A percentile compares a stretch with the other conserved stretches of the same genome.
Evolutionary conservation across 2,329 filamentous ascomycete genomes (phyloP).

Genomic region (Beauveria sp.): DNA sequence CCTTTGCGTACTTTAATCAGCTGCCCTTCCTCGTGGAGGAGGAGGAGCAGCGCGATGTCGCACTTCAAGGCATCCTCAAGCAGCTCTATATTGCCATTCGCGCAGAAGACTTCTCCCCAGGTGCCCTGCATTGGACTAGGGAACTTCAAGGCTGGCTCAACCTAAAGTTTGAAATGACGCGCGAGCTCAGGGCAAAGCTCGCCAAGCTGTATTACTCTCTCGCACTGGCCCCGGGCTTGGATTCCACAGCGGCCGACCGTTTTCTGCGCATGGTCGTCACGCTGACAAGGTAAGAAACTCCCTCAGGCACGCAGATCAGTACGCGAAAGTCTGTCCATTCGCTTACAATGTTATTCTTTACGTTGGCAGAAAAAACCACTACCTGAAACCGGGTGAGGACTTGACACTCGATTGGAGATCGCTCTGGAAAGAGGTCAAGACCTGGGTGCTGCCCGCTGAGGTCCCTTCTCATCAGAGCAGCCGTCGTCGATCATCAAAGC

Average conservation of each 20-base stretch:
- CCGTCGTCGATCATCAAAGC: slow-evolving; percentile 49
- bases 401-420: slow-evolving; percentile 90
- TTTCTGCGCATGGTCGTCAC: slow-evolving; percentile 96
- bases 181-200: slow-evolving; percentile 72
- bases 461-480: slow-evolving; percentile 56
- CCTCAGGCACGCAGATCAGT: neutral
- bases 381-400: slow-evolving; percentile 83
- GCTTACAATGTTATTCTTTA: neutral
- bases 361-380: slow-evolving; percentile 69
- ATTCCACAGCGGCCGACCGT: slow-evolving; percentile 72
- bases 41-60: slow-evolving; percentile 66
- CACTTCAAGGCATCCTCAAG: slow-evolving; percentile 81
- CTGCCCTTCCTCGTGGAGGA: slow-evolving; percentile 86
- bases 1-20: slow-evolving; percentile 86
- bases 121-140: slow-evolving; percentile 92
- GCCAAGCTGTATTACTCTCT: slow-evolving; percentile 94
- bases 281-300: slow-evolving; percentile 69
- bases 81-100: slow-evolving; percentile 88
- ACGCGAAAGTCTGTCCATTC: no score
- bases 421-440: slow-evolving; percentile 86
- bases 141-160: slow-evolving; percentile 93
- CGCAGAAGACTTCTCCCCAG: slow-evolving; percentile 88
- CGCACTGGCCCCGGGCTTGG: slow-evolving; percentile 80
- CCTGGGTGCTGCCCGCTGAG: slow-evolving; percentile 80
- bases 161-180: slow-evolving; percentile 93